Base-by-base conservation (phyloP, 1,139 yeast genomes). In the Taphrina pruni region DNA sequence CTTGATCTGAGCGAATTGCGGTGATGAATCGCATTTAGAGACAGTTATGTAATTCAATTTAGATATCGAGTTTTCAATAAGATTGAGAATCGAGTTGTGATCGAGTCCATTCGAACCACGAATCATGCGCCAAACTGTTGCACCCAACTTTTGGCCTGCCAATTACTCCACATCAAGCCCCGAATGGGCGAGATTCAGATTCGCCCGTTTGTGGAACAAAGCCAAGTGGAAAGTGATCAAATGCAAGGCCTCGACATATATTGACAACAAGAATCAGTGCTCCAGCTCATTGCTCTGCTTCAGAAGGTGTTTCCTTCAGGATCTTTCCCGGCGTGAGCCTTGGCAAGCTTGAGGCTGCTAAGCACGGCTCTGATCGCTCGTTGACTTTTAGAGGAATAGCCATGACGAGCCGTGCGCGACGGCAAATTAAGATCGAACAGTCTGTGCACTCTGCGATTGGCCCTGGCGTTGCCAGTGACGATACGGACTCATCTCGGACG, bases 1-100 rank as follows among this genome's bases (percentile, higher is more conserved):
- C 81, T 94, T 74, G 87, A 91, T 74, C 81, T 93, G 73, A 79
- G 85, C 62, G 66, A 80, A 55, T 84, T 75, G 73, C 72, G 73
- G 20, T 78, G 72, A 48, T 21, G 20, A 12, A 7, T 6, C 20
- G 20, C 9, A n/a, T 14, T 4, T 6, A 45, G 48, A 45, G 48
- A 12, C 43, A 45, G 48, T 17, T n/a, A 45, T 45, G 48, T 45
- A 11, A 43, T 43, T 43, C 9, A 45, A 39, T 39, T 39, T 14
- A 14, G 32, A 17, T 26, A 26, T 26, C 32, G 32, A 26, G 4
- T 26, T 26, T 26, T 26, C 4, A 26, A 26, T 2, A 2, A 26
- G 32, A 26, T 2, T 26, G 32, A 26, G 32, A 26, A 26, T 26
- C 32, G 32, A 26, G 32, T 26, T 26, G 32, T 26, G 32, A 26